These are phyloP conservation scores for Cordyceps javanica DNA, from an alignment of 2,329 filamentous ascomycete species.

Conservation along the genomic window DNA sequence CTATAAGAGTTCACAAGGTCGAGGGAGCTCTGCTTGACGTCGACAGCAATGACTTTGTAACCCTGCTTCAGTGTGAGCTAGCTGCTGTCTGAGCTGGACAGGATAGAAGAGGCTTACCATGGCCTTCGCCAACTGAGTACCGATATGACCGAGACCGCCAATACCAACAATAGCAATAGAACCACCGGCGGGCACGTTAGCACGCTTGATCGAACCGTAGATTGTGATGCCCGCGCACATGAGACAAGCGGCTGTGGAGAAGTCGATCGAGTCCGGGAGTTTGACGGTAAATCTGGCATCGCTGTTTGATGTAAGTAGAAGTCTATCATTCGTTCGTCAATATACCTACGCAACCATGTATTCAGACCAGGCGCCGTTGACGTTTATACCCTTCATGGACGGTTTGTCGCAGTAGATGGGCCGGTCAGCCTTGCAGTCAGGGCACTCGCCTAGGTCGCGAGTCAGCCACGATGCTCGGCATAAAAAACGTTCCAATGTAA, in stretches of 20 bases:
- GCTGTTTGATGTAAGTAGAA: not conserved
- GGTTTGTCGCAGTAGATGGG: constrained; percentile 14
- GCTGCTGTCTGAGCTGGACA: not conserved
- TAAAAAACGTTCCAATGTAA: too few relatives aligned
- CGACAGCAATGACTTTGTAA: constrained; percentile 14
- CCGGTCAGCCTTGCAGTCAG: constrained; percentile 10
- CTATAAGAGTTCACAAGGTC: constrained; percentile 11
- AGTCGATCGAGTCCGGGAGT: constrained; percentile 10
- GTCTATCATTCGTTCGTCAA: not conserved
- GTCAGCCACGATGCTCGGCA: not conserved
- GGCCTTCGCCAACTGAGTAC: constrained; percentile 14
- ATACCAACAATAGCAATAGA: constrained; percentile 14
- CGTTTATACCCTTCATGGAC: constrained; percentile 12
- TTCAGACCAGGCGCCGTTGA: constrained; percentile 13
- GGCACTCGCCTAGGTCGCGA: not conserved
- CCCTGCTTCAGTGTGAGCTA: not conserved
- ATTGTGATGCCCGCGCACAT: constrained; percentile 16
- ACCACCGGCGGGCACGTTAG: constrained; percentile 7
- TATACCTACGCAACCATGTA: constrained; percentile 14
- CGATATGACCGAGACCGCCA: constrained; percentile 15
- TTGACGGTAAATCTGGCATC: constrained; percentile 14
- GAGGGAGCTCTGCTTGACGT: constrained; percentile 12
- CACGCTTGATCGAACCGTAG: constrained; percentile 14
- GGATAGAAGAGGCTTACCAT: constrained; percentile 1
- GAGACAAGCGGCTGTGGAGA: constrained; percentile 9